Evolutionary conservation across 2,329 filamentous ascomycete species (phyloP).

Genomic region (Fusarium lyarnte): DNA sequence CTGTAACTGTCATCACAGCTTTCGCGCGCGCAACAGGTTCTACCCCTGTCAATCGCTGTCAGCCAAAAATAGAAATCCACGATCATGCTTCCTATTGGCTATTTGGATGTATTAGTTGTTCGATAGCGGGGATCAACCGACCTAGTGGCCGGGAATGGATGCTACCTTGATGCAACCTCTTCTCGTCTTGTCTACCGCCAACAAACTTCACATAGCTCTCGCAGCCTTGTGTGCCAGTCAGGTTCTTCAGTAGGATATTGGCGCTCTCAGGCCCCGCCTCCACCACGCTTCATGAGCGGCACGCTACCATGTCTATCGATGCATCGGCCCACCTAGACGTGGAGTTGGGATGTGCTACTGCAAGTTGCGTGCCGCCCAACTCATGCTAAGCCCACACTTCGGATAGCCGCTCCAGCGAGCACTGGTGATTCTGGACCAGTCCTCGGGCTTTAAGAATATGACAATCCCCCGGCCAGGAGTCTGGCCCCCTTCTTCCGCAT

Average conservation of each 20-base stretch:
- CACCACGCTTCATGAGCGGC: constrained; percentile 17
- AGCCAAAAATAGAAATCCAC: constrained; percentile 50
- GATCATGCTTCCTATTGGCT: constrained; percentile 47
- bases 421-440: constrained; percentile 27
- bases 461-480: constrained; percentile 42
- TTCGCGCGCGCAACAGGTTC: constrained; percentile 52
- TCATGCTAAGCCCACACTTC: constrained; percentile 12
- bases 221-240: constrained; percentile 39
- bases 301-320: constrained; percentile 29
- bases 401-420: constrained; percentile 41
- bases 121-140: constrained; percentile 34
- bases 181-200: constrained; percentile 32
- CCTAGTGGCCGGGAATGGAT: constrained; percentile 36
- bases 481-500: constrained; percentile 45
- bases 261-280: constrained; percentile 24
- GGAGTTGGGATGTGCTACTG: constrained; percentile 36
- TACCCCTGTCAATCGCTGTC: constrained; percentile 39
- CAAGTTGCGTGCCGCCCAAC: constrained; percentile 40
- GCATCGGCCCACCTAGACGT: constrained; percentile 40
- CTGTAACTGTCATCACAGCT: constrained; percentile 34
- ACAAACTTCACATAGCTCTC: constrained; percentile 31
- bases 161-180: constrained; percentile 36
- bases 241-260: constrained; percentile 30
- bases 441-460: constrained; percentile 43
- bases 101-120: constrained; percentile 24